Evolutionary conservation across 805 yeast genomes (phyloP).

Genomic region (Debaryomyces prosopidis): DNA sequence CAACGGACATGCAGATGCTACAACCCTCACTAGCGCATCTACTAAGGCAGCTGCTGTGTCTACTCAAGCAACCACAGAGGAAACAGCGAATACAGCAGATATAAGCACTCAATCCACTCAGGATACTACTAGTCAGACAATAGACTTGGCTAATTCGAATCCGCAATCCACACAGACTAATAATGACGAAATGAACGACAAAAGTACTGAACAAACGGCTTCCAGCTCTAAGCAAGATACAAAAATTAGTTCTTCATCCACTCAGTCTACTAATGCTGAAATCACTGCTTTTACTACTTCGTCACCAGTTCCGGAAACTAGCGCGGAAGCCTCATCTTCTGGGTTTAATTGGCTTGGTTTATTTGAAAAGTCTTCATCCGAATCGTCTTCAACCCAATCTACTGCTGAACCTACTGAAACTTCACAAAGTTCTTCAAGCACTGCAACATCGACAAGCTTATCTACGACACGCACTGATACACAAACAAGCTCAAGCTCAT

Average conservation of each 20-base stretch:
- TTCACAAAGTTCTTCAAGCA: too few species aligned
- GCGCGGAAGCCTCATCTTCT: background rate
- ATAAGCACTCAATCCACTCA: slow-evolving; percentile 1
- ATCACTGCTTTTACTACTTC: background rate
- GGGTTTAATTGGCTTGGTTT: background rate
- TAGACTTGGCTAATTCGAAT: too few species aligned
- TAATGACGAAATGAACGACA: background rate
- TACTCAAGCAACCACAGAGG: background rate
- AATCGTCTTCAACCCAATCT: too few species aligned
- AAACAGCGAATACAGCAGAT: background rate
- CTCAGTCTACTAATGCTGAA: background rate
- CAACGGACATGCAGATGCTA: background rate
- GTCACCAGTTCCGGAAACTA: slow-evolving; percentile 2
- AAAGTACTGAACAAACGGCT: background rate
- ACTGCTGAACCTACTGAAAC: too few species aligned
- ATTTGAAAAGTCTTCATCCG: background rate
- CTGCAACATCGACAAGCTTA: too few species aligned
- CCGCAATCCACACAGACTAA: too few species aligned
- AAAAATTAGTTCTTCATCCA: slow-evolving; percentile 1
- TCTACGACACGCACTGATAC: background rate
- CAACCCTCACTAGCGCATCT: slow-evolving; percentile 1
- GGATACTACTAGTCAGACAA: background rate
- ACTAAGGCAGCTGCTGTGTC: background rate
- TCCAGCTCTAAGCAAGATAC: background rate
- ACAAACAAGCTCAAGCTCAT: background rate